These are phyloP conservation scores for Lactarius hatsudake DNA, from an alignment of 768 basidiomycete genomes.

Conservation along the genomic window DNA sequence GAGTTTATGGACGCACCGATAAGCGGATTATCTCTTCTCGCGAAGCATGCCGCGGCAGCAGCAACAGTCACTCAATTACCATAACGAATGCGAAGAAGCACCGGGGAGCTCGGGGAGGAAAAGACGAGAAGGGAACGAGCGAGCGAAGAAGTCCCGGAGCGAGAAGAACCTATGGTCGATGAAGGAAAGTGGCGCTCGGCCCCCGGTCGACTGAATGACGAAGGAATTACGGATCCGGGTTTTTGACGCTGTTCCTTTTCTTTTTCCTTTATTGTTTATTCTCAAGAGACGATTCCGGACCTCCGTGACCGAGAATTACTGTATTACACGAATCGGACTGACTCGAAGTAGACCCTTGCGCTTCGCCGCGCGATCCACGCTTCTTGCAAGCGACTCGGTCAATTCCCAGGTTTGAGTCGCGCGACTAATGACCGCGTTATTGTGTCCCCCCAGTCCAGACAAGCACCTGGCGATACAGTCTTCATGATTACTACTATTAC, in stretches of 20 bases:
- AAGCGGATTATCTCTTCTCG: neutral
- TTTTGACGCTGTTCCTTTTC: too few relatives aligned
- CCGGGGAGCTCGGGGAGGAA: neutral
- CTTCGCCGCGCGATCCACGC: constrained; percentile 20
- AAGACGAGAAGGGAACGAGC: neutral
- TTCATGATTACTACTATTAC: neutral
- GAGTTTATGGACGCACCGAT: too few relatives aligned
- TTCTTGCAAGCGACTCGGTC: neutral
- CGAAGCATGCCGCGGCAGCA: neutral
- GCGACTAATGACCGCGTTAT: neutral
- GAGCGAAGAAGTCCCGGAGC: neutral
- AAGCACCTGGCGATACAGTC: neutral
- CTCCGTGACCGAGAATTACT: neutral
- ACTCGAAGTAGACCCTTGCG: neutral
- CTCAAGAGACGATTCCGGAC: neutral
- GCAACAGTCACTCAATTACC: neutral
- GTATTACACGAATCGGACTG: neutral
- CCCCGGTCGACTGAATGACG: too few relatives aligned
- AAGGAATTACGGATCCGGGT: neutral
- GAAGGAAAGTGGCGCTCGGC: too few relatives aligned
- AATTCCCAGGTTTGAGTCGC: neutral
- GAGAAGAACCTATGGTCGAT: neutral
- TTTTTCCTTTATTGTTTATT: neutral
- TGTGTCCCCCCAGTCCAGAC: neutral
- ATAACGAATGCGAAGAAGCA: neutral